Percentiles rank a stretch among this genome's conserved stretches.
These are phyloP conservation scores for Fraxinus greggii DNA, from an alignment of 305 asterid species.

Conservation along the genomic window DNA sequence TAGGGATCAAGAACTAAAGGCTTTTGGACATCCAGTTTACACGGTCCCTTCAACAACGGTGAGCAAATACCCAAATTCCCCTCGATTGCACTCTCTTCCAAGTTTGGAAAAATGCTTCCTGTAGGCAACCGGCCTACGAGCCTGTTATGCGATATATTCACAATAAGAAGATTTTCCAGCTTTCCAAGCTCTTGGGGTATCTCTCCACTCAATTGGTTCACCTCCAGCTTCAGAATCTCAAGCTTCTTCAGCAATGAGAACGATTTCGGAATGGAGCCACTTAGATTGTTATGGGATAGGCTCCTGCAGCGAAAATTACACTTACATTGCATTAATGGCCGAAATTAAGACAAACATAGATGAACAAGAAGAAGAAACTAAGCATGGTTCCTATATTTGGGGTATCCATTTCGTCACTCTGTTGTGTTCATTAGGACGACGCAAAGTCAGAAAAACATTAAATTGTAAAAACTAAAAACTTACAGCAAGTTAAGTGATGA, in stretches of 20 bases:
- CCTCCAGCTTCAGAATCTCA: conserved; percentile 78
- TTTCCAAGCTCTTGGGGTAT: conserved; percentile 75
- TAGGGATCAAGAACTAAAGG: conserved; percentile 88
- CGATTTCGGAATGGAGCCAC: conserved; percentile 68
- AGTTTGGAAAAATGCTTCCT: conserved; percentile 63
- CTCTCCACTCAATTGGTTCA: conserved; percentile 78
- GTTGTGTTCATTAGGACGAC: neutral
- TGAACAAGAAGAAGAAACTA: neutral
- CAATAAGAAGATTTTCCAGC: conserved; percentile 76
- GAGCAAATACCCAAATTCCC: conserved; percentile 92
- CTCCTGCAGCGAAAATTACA: conserved; percentile 54
- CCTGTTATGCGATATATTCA: conserved; percentile 73
- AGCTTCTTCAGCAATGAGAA: conserved; percentile 67
- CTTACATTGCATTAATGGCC: neutral
- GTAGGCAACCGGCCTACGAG: conserved; percentile 74
- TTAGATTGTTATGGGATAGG: conserved; percentile 78
- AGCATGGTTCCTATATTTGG: neutral
- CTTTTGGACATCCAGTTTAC: conserved; percentile 74
- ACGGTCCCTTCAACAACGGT: conserved; percentile 75
- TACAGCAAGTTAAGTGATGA: conserved; percentile 81
- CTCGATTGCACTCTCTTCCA: conserved; percentile 70
- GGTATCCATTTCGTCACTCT: neutral
- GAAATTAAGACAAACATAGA: no score
- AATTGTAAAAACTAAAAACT: conserved; percentile 30
- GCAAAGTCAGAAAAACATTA: neutral